These are phyloP conservation scores for Geranomyces variabilis DNA, from an alignment of 192 early-diverging fungal species.

Conservation along the genomic window DNA sequence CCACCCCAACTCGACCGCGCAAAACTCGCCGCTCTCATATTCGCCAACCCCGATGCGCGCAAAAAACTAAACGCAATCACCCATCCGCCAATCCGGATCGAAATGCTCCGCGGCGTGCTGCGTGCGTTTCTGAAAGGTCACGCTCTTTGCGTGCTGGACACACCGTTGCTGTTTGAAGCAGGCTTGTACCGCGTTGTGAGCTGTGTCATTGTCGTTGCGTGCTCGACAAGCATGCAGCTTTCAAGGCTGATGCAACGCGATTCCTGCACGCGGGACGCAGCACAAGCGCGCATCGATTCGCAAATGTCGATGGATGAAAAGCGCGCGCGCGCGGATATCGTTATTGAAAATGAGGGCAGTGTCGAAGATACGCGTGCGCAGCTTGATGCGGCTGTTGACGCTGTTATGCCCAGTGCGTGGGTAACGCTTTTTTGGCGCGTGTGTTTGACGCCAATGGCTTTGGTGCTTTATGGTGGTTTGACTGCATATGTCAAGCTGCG, in stretches of 20 bases:
- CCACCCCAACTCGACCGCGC: conserved; percentile 60
- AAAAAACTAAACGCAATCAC: conserved; percentile 78
- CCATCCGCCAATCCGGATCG: conserved; percentile 85
- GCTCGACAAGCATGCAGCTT: conserved; percentile 72
- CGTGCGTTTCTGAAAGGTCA: conserved; percentile 71
- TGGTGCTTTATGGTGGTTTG: conserved; percentile 1
- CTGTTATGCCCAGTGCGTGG: background rate
- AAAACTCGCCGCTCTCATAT: conserved; percentile 80
- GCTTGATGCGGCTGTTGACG: conserved; percentile 6
- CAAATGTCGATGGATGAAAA: conserved; percentile 88
- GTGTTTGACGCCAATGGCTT: background rate
- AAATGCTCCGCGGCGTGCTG: conserved; percentile 74
- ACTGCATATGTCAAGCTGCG: background rate
- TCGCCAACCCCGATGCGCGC: conserved; percentile 72
- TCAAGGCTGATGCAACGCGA: conserved; percentile 76
- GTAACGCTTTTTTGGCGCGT: background rate
- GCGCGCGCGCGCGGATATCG: conserved; percentile 70
- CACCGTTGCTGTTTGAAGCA: conserved; percentile 90
- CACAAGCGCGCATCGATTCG: conserved; percentile 71
- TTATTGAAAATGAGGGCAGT: conserved; percentile 83
- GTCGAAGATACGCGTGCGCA: background rate
- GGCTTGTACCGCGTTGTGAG: conserved; percentile 75
- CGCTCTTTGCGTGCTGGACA: conserved; percentile 80
- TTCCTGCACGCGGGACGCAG: conserved; percentile 62
- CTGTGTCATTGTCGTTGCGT: conserved; percentile 78